These are phyloP conservation scores for Ogataea hybrid DNA, from an alignment of 1,139 yeast genomes.

Conservation along the genomic window DNA sequence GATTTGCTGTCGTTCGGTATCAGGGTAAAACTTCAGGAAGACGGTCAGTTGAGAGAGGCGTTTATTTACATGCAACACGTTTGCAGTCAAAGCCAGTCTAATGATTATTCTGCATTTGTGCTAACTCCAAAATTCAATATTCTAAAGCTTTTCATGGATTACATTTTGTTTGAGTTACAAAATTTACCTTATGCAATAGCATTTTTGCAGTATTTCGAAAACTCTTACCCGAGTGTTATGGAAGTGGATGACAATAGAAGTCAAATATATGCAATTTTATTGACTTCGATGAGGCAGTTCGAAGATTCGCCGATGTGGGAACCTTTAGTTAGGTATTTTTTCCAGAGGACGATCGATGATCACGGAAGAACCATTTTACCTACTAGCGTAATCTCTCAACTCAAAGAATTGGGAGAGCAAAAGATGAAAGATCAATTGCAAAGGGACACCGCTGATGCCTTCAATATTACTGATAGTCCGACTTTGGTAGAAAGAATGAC, in stretches of 20 bases:
- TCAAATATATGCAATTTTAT: constrained; percentile 12
- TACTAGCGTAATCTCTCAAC: neutral
- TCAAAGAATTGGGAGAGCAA: neutral
- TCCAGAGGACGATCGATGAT: constrained; percentile 11
- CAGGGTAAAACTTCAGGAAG: constrained; percentile 1
- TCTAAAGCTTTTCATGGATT: constrained; percentile 6
- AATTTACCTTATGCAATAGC: constrained; percentile 20
- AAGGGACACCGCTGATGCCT: neutral
- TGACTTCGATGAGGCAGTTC: constrained; percentile 15
- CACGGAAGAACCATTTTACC: constrained; percentile 3
- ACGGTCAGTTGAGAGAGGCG: constrained; percentile 4
- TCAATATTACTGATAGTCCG: constrained; percentile 11
- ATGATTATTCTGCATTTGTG: neutral
- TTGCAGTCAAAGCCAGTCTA: neutral
- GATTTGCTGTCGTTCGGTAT: constrained; percentile 8
- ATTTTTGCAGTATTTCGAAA: constrained; percentile 7
- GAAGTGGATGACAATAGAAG: neutral
- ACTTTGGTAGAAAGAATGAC: constrained; percentile 14
- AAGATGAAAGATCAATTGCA: neutral
- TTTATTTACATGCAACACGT: constrained; percentile 8
- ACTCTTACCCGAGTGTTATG: constrained; percentile 4
- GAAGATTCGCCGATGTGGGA: constrained; percentile 18
- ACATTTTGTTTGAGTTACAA: constrained; percentile 7
- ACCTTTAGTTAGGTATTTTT: constrained; percentile 16
- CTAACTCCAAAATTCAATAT: constrained; percentile 5